A percentile compares a stretch with the other conserved stretches of the same genome.
Conservation (phyloP, 1,284 basidiomycete genomes). For the Ganoderma lucidum region DNA sequence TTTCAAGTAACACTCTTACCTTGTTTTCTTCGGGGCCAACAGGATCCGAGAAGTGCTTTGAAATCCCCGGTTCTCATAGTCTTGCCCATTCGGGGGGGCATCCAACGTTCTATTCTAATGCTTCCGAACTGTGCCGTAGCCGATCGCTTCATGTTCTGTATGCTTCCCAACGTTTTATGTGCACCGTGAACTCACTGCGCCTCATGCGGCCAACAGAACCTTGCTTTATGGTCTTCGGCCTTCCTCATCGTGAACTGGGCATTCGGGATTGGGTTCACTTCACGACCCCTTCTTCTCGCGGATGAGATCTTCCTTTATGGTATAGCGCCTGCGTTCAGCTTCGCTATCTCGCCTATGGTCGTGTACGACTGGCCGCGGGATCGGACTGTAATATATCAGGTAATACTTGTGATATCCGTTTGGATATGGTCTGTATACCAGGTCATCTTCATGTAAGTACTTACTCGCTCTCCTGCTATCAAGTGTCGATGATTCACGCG, state of each 20-base stretch:
- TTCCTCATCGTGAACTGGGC: conserved; percentile 80
- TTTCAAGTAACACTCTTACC: not conserved
- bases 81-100: not conserved
- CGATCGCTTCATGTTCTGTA: not conserved
- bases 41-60: not conserved
- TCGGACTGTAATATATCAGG: conserved; percentile 66
- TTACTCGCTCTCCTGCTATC: conserved; percentile 3
- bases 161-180: not conserved
- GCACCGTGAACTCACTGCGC: not conserved
- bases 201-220: conserved; percentile 43
- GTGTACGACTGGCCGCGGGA: conserved; percentile 75
- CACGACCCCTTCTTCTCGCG: conserved; percentile 52
- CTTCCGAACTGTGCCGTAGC: not conserved
- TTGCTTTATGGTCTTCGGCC: conserved; percentile 69
- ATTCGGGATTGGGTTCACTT: conserved; percentile 61
- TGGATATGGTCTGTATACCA: conserved; percentile 65
- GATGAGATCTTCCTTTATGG: conserved; percentile 73
- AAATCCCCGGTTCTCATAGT: not conserved
- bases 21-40: not conserved
- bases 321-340: conserved; percentile 52
- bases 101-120: not conserved
- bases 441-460: conserved; percentile 62
- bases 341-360: conserved; percentile 60
- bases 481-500: not conserved
- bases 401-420: conserved; percentile 57